Conservation (phyloP, 495 filamentous ascomycete species). For the Penicillium diatomitis region DNA sequence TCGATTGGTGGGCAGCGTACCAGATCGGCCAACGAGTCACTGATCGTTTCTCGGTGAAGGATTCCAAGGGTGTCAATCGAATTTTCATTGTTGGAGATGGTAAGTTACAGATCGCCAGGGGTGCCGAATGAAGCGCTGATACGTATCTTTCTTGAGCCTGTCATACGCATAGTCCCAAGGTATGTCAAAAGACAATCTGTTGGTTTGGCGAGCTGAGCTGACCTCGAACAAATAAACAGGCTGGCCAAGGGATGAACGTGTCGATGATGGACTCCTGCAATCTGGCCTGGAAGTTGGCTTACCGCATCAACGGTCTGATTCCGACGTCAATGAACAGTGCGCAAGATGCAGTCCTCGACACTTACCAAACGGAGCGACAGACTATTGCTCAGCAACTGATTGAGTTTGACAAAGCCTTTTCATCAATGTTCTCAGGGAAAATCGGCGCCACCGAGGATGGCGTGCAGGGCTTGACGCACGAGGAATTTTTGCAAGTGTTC, state of each 20-base stretch:
- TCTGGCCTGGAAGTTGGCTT: constrained; percentile 75
- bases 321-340: constrained; percentile 24
- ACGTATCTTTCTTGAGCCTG: constrained; percentile 15
- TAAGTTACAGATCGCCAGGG: constrained; percentile 12
- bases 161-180: constrained; percentile 65
- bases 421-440: constrained; percentile 40
- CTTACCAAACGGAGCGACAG: constrained; percentile 62
- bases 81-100: constrained; percentile 63
- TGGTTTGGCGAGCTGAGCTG: neutral
- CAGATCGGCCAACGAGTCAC: constrained; percentile 68
- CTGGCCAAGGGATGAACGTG: constrained; percentile 85
- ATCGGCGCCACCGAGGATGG: constrained; percentile 29
- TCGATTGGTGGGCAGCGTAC: constrained; percentile 59
- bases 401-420: constrained; percentile 56
- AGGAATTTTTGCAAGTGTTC: constrained; percentile 44
- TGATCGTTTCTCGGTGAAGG: constrained; percentile 51
- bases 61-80: constrained; percentile 36
- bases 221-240: constrained; percentile 29
- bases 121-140: neutral
- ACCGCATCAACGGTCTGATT: constrained; percentile 56
- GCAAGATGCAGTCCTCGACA: constrained; percentile 46
- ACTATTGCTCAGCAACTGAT: constrained; percentile 65
- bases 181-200: constrained; percentile 2
- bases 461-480: constrained; percentile 33
- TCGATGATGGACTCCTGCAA: constrained; percentile 79